Evolutionary conservation across 2,329 filamentous ascomycete species (phyloP).

Genomic region (Venturia effusa): DNA sequence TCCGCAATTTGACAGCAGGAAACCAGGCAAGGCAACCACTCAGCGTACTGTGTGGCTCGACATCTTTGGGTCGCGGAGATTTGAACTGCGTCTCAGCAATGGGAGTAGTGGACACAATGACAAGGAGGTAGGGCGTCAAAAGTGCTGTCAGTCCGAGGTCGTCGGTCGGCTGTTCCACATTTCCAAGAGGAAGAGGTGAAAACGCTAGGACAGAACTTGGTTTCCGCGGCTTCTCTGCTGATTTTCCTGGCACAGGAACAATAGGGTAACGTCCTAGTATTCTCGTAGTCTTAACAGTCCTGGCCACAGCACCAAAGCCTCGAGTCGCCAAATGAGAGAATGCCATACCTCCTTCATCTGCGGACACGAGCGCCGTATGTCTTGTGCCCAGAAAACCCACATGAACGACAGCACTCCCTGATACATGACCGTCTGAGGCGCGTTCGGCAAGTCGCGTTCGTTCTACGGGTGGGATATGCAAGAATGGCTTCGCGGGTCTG

Average conservation of each 20-base stretch:
- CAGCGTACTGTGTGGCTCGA: slow-evolving; percentile 80
- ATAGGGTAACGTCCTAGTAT: slow-evolving; percentile 87
- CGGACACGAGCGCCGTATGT: slow-evolving; percentile 88
- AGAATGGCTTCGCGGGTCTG: slow-evolving; percentile 72
- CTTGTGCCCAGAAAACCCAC: slow-evolving; percentile 90
- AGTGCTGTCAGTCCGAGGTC: slow-evolving; percentile 85
- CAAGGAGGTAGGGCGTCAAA: slow-evolving; percentile 86
- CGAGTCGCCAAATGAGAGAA: slow-evolving; percentile 93
- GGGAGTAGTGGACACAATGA: slow-evolving; percentile 94
- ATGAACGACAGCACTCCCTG: slow-evolving; percentile 69
- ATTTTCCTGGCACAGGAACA: slow-evolving; percentile 37
- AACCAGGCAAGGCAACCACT: slow-evolving; percentile 96
- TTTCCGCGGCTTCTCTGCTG: slow-evolving; percentile 59
- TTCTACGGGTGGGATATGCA: slow-evolving; percentile 72
- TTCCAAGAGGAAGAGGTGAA: slow-evolving; percentile 82
- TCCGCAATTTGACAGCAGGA: slow-evolving; percentile 84
- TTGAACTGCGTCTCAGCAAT: slow-evolving; percentile 96
- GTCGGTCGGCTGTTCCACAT: slow-evolving; percentile 81
- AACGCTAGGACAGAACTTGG: slow-evolving; percentile 94
- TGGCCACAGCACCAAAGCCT: slow-evolving; percentile 74
- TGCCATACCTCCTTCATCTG: slow-evolving; percentile 91
- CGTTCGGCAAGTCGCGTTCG: slow-evolving; percentile 52
- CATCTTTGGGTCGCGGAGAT: slow-evolving; percentile 78
- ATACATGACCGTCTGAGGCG: slow-evolving; percentile 71
- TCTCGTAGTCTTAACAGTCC: slow-evolving; percentile 78